Percentiles rank a stretch among this genome's conserved stretches.
Evolutionary conservation across 225 moss, liverwort and hornwort genomes (phyloP).

Genomic region (Thuidium tamariscinum): DNA sequence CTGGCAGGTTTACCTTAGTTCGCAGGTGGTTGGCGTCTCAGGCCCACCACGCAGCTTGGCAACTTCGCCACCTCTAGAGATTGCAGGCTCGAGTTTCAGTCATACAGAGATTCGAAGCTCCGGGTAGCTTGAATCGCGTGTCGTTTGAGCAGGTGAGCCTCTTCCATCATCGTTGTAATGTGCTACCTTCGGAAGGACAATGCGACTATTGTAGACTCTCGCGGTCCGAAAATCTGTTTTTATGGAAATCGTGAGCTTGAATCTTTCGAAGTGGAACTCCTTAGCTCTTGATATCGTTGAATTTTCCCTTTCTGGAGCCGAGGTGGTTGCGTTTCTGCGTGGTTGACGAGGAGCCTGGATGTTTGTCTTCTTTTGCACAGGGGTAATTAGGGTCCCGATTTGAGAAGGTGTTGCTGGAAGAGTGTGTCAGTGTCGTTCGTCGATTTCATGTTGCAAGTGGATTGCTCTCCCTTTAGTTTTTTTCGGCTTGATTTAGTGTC

Average conservation of each 20-base stretch:
- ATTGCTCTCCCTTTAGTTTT: background rate
- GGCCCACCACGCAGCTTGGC: too few relatives aligned
- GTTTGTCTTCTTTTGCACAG: background rate
- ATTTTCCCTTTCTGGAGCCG: background rate
- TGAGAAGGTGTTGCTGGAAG: background rate
- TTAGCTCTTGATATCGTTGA: background rate
- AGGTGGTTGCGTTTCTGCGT: background rate
- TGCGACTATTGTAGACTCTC: background rate
- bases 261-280: background rate
- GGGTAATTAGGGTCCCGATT: background rate
- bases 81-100: too few relatives aligned
- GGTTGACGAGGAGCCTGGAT: background rate
- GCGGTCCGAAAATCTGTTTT: background rate
- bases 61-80: too few relatives aligned
- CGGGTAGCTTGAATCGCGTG: background rate
- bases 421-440: background rate
- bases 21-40: too few relatives aligned
- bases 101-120: too few relatives aligned
- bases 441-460: background rate
- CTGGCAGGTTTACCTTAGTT: too few relatives aligned
- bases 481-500: background rate
- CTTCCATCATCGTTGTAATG: background rate
- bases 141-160: background rate
- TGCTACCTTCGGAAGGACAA: background rate
- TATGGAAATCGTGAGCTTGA: background rate